A percentile compares a stretch with the other conserved stretches of the same genome.
These are phyloP conservation scores for Acanthamoeba culbertsoni DNA, from an alignment of 208 protist species.

Conservation along the genomic window DNA sequence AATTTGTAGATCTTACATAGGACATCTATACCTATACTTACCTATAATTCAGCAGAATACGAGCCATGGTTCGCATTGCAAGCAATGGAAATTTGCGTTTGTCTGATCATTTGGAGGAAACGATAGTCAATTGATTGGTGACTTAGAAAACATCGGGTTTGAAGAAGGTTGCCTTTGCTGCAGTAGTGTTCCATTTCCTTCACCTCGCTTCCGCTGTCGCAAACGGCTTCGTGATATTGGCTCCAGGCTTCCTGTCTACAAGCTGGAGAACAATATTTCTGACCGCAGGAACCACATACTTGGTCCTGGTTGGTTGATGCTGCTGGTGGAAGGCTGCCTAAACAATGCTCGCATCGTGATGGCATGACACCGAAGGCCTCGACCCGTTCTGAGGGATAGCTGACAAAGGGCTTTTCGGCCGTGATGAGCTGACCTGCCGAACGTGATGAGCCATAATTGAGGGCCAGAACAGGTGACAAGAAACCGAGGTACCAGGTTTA, in stretches of 20 bases:
- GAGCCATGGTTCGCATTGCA: slow-evolving; percentile 28
- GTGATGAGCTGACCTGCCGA: slow-evolving; percentile 31
- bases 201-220: neutral
- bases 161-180: neutral
- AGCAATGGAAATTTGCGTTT: neutral
- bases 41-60: neutral
- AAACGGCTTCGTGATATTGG: slow-evolving; percentile 22
- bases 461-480: neutral
- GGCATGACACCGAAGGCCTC: neutral
- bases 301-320: neutral
- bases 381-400: slow-evolving; percentile 3
- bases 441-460: neutral
- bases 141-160: neutral
- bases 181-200: slow-evolving; percentile 4
- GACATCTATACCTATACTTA: too few relatives aligned
- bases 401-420: slow-evolving; percentile 41
- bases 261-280: neutral
- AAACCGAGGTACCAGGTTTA: neutral
- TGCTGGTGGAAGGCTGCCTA: neutral
- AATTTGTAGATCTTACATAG: neutral
- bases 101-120: neutral
- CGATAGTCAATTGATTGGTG: too few relatives aligned
- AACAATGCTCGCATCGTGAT: slow-evolving; percentile 5
- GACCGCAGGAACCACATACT: neutral
- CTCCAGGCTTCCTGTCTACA: neutral